Evolutionary conservation across 441 rosid genomes (phyloP).

Genomic region (Aquilaria agallochum): DNA sequence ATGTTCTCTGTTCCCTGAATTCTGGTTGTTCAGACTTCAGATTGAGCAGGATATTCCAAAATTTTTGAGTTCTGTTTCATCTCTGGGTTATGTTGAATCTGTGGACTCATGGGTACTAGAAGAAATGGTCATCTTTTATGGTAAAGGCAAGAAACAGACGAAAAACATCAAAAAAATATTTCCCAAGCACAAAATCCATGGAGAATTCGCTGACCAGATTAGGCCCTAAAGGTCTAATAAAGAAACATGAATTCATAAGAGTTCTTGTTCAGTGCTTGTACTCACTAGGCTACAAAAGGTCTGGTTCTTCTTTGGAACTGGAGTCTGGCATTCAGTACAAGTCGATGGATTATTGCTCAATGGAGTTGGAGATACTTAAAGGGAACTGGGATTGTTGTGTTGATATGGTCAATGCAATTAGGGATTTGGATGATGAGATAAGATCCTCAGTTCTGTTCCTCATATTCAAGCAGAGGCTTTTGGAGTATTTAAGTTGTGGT

Average conservation of each 20-base stretch:
- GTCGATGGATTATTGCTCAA: slow-evolving; percentile 39
- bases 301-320: slow-evolving; percentile 62
- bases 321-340: slow-evolving; percentile 59
- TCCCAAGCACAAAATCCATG: slow-evolving; percentile 29
- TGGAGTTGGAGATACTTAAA: slow-evolving; percentile 52
- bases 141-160: slow-evolving; percentile 11
- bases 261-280: slow-evolving; percentile 66
- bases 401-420: slow-evolving; percentile 30
- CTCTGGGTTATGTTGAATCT: background rate
- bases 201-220: slow-evolving; percentile 39
- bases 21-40: too few species aligned
- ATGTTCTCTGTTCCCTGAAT: too few species aligned
- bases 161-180: slow-evolving; percentile 2
- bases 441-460: slow-evolving; percentile 56
- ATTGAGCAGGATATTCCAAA: too few species aligned
- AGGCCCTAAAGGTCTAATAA: slow-evolving; percentile 63
- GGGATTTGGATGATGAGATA: slow-evolving; percentile 36
- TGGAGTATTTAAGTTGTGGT: slow-evolving; percentile 58
- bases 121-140: slow-evolving; percentile 17
- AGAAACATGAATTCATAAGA: slow-evolving; percentile 58
- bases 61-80: background rate
- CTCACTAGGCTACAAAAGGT: slow-evolving; percentile 62
- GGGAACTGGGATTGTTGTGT: slow-evolving; percentile 74
- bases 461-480: slow-evolving; percentile 57
- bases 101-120: slow-evolving; percentile 15